Percentiles rank a stretch among this genome's conserved stretches.
phyloP scores from a whole-genome alignment of 345 rosid genomes.

The Erodium maritimum region DNA sequence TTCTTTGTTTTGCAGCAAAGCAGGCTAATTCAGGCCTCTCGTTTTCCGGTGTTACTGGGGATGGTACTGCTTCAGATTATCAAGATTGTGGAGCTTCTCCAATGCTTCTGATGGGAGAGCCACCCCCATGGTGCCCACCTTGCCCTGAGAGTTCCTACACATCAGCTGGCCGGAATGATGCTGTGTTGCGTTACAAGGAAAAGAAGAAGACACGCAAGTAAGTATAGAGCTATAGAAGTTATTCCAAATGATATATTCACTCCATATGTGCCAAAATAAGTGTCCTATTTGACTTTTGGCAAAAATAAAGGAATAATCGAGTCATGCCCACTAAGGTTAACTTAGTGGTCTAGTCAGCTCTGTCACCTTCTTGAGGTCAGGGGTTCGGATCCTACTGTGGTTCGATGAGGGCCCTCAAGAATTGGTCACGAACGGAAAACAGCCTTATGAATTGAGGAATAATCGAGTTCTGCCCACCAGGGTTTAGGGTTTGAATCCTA shows the following conservation, averaged over 20 bases:
- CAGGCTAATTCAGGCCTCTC: constrained; percentile 65
- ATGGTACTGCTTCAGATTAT: constrained; percentile 61
- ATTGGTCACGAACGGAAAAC: no score
- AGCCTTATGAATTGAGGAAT: no score
- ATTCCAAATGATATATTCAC: not conserved
- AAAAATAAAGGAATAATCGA: no score
- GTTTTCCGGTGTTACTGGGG: constrained; percentile 87
- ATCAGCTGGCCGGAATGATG: constrained; percentile 54
- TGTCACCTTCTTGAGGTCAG: no score
- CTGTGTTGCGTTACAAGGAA: constrained; percentile 92
- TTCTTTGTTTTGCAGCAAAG: constrained; percentile 41
- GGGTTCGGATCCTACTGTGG: no score
- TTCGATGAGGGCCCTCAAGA: no score
- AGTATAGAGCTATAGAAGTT: constrained; percentile 17
- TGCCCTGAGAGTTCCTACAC: constrained; percentile 46
- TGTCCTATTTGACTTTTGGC: no score
- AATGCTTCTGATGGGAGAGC: constrained; percentile 66
- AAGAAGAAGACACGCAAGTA: constrained; percentile 94
- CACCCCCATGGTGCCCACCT: constrained; percentile 73
- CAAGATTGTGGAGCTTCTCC: constrained; percentile 92
- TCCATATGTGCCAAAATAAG: no score
- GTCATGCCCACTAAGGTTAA: no score
- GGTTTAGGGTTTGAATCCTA: no score
- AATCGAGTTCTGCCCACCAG: no score
- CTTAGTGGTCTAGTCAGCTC: no score